A percentile compares a stretch with the other conserved stretches of the same genome.
These are phyloP conservation scores for Periglandula ipomoeae DNA, from an alignment of 2,329 filamentous ascomycete genomes.

Conservation along the genomic window DNA sequence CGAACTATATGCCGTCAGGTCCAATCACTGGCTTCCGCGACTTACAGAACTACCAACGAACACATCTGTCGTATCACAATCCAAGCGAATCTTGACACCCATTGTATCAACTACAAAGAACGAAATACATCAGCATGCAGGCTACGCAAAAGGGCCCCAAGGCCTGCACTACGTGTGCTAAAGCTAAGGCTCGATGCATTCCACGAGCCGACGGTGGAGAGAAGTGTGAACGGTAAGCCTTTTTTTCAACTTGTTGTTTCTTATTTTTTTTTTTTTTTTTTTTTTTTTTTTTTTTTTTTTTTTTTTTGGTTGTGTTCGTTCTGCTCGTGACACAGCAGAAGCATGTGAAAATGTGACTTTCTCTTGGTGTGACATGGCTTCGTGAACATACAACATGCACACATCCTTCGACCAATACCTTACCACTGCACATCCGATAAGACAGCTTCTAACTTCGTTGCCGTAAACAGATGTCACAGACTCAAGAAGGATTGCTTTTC, in stretches of 20 bases:
- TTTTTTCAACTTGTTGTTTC: not conserved
- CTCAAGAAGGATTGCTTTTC: slow-evolving; percentile 37
- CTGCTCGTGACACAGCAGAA: too few relatives aligned
- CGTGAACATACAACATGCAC: not conserved
- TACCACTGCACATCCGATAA: not conserved
- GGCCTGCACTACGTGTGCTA: slow-evolving; percentile 41
- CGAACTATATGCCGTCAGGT: not conserved
- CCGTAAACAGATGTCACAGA: slow-evolving; percentile 33
- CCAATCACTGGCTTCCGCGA: not conserved
- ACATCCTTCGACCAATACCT: not conserved
- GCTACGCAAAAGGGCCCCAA: slow-evolving; percentile 33
- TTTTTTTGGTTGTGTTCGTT: not conserved
- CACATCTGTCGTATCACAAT: too few relatives aligned
- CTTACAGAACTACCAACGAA: not conserved
- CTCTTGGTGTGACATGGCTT: not conserved
- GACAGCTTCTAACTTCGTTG: not conserved
- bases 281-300: not conserved
- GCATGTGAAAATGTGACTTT: too few relatives aligned
- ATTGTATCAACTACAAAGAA: not conserved
- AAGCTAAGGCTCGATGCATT: slow-evolving; percentile 42
- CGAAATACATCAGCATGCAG: slow-evolving; percentile 14
- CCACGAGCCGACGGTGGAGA: slow-evolving; percentile 28
- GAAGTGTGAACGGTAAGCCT: slow-evolving; percentile 38
- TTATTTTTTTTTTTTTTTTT: too few relatives aligned
- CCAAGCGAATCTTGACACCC: not conserved